Evolutionary conservation across 306 rosid species (phyloP).

Genomic region (Pueraria montana): DNA sequence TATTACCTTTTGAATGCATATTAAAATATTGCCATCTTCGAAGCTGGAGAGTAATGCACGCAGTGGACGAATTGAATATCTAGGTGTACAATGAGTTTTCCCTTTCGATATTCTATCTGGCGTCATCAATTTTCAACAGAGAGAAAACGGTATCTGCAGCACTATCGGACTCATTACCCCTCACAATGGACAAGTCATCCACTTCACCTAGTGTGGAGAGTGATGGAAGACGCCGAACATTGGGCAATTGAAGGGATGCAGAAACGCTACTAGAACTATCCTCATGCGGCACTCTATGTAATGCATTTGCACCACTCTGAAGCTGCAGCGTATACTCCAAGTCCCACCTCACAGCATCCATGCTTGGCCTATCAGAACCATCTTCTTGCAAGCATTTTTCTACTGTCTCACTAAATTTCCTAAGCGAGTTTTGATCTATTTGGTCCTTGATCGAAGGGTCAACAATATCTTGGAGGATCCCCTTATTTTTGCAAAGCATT

Average conservation of each 20-base stretch:
- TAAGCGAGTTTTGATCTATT: slow-evolving; percentile 42
- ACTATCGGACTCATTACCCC: slow-evolving; percentile 36
- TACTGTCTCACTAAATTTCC: slow-evolving; percentile 40
- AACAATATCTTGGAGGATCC: slow-evolving; percentile 31
- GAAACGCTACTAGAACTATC: slow-evolving; percentile 24
- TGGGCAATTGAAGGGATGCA: slow-evolving; percentile 26
- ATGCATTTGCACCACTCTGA: slow-evolving; percentile 30
- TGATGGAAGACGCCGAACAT: slow-evolving; percentile 40
- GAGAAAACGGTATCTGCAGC: slow-evolving; percentile 50
- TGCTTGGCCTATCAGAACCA: slow-evolving; percentile 49
- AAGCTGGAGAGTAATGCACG: no score
- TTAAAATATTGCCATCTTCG: no score
- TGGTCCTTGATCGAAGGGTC: slow-evolving; percentile 48
- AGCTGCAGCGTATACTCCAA: slow-evolving; percentile 54
- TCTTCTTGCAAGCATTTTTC: slow-evolving; percentile 43
- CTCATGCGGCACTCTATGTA: not conserved
- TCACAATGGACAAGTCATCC: slow-evolving; percentile 32
- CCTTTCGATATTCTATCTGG: slow-evolving; percentile 44
- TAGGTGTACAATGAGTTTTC: no score
- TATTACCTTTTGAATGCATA: no score
- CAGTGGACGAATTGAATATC: no score
- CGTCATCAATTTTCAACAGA: slow-evolving; percentile 43
- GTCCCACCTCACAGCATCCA: slow-evolving; percentile 54
- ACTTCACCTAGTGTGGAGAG: slow-evolving; percentile 47
- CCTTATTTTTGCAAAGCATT: slow-evolving; percentile 45